Base-by-base conservation (phyloP, 2,329 filamentous ascomycete genomes). In the Zelopaecilomyces penicillatus region DNA sequence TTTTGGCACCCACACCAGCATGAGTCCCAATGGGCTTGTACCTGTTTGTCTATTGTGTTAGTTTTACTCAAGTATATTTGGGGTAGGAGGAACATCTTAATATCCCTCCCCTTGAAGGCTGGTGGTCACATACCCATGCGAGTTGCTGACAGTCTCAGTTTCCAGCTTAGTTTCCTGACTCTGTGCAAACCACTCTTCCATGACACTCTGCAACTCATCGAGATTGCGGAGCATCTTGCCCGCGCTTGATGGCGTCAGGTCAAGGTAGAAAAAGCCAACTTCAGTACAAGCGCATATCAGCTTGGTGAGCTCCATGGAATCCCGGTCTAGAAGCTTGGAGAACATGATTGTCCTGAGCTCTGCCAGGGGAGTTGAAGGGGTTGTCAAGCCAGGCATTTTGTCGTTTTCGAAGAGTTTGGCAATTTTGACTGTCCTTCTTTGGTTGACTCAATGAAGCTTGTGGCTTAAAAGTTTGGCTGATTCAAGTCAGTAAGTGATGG, bases 211-310 rank as follows among this genome's bases (percentile, higher is more conserved):
- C 5, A 37, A 10, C 6, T 30, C 26, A 11, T 41, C 5, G 6
- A 28, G 32, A n/a, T 37, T 33, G 19, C 37, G 36, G 37, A 30
- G 37, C 9, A 45, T 12, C 7, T 12, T 9, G 31, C 41, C 30
- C 19, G 27, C 12, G 6, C 12, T 38, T 8, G n/a, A 12, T 4
- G 31, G 30, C 7, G 19, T 11, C n/a, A 45, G 38, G 32, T 45
- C 43, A 4, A 45, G 43, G 26, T 41, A 45, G 32, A 45, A 45
- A 33, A 45, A 45, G 2, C 43, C 43, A 30, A 41, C 37, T 5
- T 7, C 30, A 12, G 40, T 38, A 26, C 37, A 35, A 4, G 43
- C 37, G 4, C 6, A 27, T 7, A 45, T 10, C 5, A 45, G 43
- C 26, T 46, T 43, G 8, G 29, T 12, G 5, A 38, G 27, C 42